Conservation (phyloP, 345 rosid genomes). For the Eucalyptus coolabah region DNA sequence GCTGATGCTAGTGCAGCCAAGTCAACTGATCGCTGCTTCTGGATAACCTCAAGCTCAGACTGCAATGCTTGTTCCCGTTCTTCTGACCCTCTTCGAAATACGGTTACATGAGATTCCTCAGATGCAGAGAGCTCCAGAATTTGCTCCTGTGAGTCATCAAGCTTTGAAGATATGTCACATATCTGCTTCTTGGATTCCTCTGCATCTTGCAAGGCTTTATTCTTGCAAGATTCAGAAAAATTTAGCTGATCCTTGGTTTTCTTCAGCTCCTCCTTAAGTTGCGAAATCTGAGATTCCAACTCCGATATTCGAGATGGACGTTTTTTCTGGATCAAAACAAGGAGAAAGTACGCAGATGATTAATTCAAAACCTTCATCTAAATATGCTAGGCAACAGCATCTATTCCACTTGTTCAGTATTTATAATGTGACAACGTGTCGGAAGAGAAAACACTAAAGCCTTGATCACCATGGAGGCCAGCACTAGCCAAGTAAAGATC, state of each 20-base stretch:
- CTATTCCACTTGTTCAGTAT: background rate
- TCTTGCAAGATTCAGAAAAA: slow-evolving; percentile 58
- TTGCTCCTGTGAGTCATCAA: slow-evolving; percentile 51
- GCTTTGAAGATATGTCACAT: slow-evolving; percentile 33
- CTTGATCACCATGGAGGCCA: background rate
- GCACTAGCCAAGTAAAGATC: background rate
- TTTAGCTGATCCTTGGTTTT: slow-evolving; percentile 62
- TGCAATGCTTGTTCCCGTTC: slow-evolving; percentile 35
- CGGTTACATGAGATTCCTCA: slow-evolving; percentile 24
- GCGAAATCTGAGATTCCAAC: slow-evolving; percentile 57
- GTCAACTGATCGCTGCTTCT: slow-evolving; percentile 44
- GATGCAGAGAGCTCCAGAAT: slow-evolving; percentile 36
- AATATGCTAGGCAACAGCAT: background rate
- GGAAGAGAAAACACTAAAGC: background rate
- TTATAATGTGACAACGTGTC: background rate
- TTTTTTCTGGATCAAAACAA: slow-evolving; percentile 54
- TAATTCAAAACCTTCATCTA: background rate
- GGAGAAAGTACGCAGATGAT: background rate
- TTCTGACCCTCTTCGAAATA: slow-evolving; percentile 30
- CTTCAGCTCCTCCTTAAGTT: slow-evolving; percentile 83
- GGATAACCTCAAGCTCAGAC: slow-evolving; percentile 40
- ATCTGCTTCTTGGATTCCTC: slow-evolving; percentile 66
- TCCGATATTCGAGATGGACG: slow-evolving; percentile 75
- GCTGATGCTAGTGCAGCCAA: slow-evolving; percentile 48
- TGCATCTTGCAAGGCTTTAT: slow-evolving; percentile 66